Evolutionary conservation across 768 basidiomycete species (phyloP).

Genomic region (Leccinum incarnatum): DNA sequence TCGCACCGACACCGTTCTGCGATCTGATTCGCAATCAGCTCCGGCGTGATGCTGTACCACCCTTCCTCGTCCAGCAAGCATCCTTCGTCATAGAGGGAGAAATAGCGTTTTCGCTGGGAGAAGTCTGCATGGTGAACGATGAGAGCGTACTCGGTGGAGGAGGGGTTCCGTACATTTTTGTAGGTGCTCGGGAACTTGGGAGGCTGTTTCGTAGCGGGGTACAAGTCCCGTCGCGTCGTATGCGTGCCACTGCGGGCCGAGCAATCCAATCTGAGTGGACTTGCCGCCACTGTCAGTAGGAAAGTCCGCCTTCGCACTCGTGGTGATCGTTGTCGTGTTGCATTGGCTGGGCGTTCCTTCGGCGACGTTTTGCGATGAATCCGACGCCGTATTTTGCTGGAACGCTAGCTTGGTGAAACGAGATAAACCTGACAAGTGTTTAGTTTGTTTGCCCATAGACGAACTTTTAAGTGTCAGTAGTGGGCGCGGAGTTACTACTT

Average conservation of each 20-base stretch:
- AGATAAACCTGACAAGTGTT: constrained; percentile 41
- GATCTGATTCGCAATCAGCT: constrained; percentile 87
- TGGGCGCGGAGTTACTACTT: constrained; percentile 7
- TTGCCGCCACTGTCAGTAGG: constrained; percentile 4
- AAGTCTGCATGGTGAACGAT: constrained; percentile 58
- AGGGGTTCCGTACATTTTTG: constrained; percentile 62
- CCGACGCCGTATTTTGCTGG: constrained; percentile 13
- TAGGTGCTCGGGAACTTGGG: constrained; percentile 74
- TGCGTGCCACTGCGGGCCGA: constrained; percentile 35
- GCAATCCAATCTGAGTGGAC: constrained; percentile 24
- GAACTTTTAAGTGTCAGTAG: background rate
- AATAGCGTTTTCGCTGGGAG: constrained; percentile 76
- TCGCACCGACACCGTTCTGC: constrained; percentile 88
- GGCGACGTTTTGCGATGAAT: constrained; percentile 5
- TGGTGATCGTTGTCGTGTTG: background rate
- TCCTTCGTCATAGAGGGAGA: constrained; percentile 76
- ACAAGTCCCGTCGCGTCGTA: constrained; percentile 76
- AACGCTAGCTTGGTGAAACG: constrained; percentile 42
- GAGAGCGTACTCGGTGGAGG: background rate
- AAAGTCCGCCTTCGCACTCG: background rate
- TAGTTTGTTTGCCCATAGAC: constrained; percentile 41
- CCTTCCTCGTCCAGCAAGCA: constrained; percentile 92
- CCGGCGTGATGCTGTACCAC: constrained; percentile 98
- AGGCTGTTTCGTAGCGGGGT: constrained; percentile 58
- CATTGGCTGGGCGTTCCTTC: constrained; percentile 1